Percentiles rank a stretch among this genome's conserved stretches.
These are phyloP conservation scores for Trichophyton mentagrophytes DNA, from an alignment of 2,329 filamentous ascomycete genomes.

Conservation along the genomic window DNA sequence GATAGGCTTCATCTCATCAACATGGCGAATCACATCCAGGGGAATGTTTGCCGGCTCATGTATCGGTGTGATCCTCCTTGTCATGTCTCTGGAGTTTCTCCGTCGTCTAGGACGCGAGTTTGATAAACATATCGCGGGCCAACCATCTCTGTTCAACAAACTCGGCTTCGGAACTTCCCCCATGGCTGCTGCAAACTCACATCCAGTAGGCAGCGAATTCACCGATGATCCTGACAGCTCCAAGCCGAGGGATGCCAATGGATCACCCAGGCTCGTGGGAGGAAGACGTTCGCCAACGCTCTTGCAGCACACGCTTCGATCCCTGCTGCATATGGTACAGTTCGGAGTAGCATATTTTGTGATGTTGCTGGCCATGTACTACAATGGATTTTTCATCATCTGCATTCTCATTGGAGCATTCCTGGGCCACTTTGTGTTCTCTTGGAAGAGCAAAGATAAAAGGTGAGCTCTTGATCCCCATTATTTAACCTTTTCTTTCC, in stretches of 20 bases:
- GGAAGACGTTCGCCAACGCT: slow-evolving; percentile 42
- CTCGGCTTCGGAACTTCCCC: slow-evolving; percentile 6
- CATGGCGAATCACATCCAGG: slow-evolving; percentile 57
- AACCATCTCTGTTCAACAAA: slow-evolving; percentile 28
- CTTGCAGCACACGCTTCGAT: slow-evolving; percentile 53
- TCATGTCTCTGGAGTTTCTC: slow-evolving; percentile 58
- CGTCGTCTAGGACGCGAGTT: slow-evolving; percentile 60
- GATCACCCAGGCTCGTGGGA: neutral
- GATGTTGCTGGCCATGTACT: slow-evolving; percentile 57
- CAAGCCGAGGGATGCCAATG: neutral
- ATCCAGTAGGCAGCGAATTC: neutral
- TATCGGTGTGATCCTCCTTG: slow-evolving; percentile 63
- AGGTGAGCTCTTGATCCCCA: slow-evolving; percentile 13
- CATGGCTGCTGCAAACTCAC: neutral
- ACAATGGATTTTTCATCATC: slow-evolving; percentile 63
- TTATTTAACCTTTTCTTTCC: neutral
- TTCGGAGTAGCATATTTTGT: slow-evolving; percentile 67
- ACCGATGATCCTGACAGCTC: neutral
- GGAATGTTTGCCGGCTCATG: slow-evolving; percentile 70
- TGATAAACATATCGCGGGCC: slow-evolving; percentile 51
- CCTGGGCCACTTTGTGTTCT: slow-evolving; percentile 59
- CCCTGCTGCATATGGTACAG: slow-evolving; percentile 55
- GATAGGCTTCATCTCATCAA: slow-evolving; percentile 51
- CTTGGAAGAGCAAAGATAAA: slow-evolving; percentile 44
- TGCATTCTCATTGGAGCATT: slow-evolving; percentile 67